Percentiles rank a stretch among this genome's conserved stretches.
Conservation (phyloP, 2,329 filamentous ascomycete genomes). For the Neofusicoccum kwambonambiense region DNA sequence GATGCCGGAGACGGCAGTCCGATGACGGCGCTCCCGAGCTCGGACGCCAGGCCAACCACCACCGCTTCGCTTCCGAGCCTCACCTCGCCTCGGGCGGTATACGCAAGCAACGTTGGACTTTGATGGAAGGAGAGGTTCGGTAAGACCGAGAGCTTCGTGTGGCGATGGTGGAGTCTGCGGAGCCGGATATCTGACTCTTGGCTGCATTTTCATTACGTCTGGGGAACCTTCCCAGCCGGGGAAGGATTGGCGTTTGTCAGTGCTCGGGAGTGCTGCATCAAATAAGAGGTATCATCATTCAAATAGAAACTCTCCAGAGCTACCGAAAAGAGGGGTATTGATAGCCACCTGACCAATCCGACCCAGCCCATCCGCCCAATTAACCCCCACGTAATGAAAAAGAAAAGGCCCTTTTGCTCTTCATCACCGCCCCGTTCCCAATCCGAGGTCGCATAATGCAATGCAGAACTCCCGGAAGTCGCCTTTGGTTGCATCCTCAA, state of each 20-base stretch:
- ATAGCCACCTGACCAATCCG: conserved; percentile 2
- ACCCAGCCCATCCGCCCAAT: not conserved
- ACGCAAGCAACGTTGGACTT: not conserved
- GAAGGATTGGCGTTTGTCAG: not conserved
- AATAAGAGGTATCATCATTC: conserved; percentile 7
- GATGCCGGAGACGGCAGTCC: not conserved
- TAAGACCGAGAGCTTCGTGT: not conserved
- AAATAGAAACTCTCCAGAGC: conserved; percentile 1
- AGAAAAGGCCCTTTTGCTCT: not conserved
- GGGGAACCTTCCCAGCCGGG: not conserved
- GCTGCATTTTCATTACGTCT: not conserved
- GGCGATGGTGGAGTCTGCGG: not conserved
- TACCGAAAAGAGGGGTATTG: conserved; percentile 15
- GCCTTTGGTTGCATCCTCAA: conserved; percentile 72
- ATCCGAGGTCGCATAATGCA: conserved; percentile 50
- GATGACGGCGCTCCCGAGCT: not conserved
- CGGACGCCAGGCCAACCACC: not conserved
- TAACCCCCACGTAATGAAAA: not conserved
- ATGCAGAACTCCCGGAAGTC: conserved; percentile 77
- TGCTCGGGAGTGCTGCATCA: not conserved
- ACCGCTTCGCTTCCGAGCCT: not conserved
- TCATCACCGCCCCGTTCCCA: not conserved
- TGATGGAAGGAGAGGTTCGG: not conserved
- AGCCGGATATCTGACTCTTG: not conserved
- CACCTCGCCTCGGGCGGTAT: not conserved